Evolutionary conservation across 2,329 filamentous ascomycete genomes (phyloP).

Genomic region (Whalleya microplaca): DNA sequence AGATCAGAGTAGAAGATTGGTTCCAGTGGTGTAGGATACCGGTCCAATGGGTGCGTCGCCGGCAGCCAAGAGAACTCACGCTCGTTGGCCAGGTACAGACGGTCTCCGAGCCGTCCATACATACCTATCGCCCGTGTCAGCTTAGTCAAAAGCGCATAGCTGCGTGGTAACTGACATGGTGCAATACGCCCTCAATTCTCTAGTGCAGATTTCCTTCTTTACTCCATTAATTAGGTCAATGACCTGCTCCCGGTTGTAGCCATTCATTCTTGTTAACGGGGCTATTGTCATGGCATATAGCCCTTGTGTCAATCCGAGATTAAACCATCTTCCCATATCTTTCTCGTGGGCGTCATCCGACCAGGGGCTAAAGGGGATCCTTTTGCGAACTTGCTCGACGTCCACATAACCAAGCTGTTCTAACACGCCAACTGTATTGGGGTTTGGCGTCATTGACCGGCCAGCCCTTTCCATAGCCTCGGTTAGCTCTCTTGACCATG

Average conservation of each 20-base stretch:
- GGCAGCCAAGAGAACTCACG: constrained; percentile 26
- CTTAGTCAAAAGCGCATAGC: constrained; percentile 10
- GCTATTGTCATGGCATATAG: constrained; percentile 74
- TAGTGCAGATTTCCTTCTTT: constrained; percentile 69
- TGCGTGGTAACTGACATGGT: constrained; percentile 64
- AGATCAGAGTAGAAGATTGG: constrained; percentile 12
- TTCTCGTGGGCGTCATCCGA: constrained; percentile 65
- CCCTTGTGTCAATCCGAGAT: constrained; percentile 73
- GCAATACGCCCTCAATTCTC: constrained; percentile 73
- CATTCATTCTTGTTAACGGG: constrained; percentile 69
- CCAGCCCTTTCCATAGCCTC: constrained; percentile 68
- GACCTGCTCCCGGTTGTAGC: constrained; percentile 66
- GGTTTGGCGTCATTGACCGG: constrained; percentile 65
- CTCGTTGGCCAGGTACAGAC: constrained; percentile 29
- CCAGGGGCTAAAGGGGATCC: constrained; percentile 77
- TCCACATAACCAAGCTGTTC: constrained; percentile 77
- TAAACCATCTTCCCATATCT: constrained; percentile 81
- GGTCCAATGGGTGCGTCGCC: constrained; percentile 18
- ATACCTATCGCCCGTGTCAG: constrained; percentile 30
- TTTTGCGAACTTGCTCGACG: constrained; percentile 70
- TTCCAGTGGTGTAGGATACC: constrained; percentile 24
- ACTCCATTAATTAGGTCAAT: constrained; percentile 64
- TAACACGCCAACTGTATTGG: constrained; percentile 61
- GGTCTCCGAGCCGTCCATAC: constrained; percentile 35
- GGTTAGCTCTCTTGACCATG: constrained; percentile 73